Evolutionary conservation across 805 yeast genomes (phyloP), one percentile per base, ranked within the genome.

Genomic region (Candida endomychidarum): DNA sequence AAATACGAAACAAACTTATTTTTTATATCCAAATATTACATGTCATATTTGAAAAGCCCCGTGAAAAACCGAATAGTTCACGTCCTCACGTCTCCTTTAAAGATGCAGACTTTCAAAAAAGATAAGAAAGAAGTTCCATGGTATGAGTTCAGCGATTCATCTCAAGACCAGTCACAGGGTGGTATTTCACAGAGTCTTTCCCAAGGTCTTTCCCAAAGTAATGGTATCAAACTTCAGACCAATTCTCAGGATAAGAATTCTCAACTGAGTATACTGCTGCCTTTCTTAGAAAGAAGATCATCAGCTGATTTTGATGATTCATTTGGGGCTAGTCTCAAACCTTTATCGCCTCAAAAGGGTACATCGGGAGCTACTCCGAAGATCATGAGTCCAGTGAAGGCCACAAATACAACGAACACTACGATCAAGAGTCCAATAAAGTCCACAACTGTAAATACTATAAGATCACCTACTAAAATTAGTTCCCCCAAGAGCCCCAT

Each of bases 281-380:
- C 26, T 32, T 14, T 27, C 4, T n/a, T 8, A 14, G 27, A 22
- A 14, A 14, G 26, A 10, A 20, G 35, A 15, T 32, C 35, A 8
- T 32, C 35, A 9, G 42, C 19, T 9, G 42, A 38, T 16, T 38
- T 38, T 18, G 30, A 39, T 33, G 42, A 39, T 39, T 33, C 38
- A 2, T 39, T 39, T 33, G 42, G 37, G 4, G 37, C 37, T 14
- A 32, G 20, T 26, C 23, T 38, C 3, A 38, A 38, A 21, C 42
- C 42, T 2, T 15, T 27, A 26, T 4, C 6, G 6, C 26, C n/a
- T n/a, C n/a, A n/a, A n/a, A n/a, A n/a, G n/a, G n/a, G n/a, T n/a
- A n/a, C n/a, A n/a, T n/a, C n/a, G n/a, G n/a, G n/a, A n/a, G n/a
- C n/a, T n/a, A n/a, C n/a, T n/a, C n/a, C n/a, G n/a, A n/a, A n/a